Conservation (phyloP, 1,284 basidiomycete species). For the Cutaneotrichosporon arboriforme region DNA sequence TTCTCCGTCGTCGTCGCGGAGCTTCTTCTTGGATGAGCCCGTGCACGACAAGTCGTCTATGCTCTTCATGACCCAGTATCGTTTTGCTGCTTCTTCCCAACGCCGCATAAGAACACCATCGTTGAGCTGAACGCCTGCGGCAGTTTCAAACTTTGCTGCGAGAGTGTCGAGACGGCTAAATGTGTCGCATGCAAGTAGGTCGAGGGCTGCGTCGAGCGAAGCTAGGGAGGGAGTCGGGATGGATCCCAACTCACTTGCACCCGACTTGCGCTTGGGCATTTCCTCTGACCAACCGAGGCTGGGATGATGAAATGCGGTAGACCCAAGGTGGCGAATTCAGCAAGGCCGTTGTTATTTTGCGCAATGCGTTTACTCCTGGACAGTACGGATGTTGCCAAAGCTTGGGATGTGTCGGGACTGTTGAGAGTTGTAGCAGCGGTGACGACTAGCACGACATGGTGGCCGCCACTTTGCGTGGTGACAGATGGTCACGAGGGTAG, state of each 20-base stretch:
- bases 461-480: background rate
- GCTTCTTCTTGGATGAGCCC: conserved; percentile 1
- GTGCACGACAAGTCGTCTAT: conserved; percentile 39
- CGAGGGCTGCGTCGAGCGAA: conserved; percentile 42
- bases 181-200: conserved; percentile 40
- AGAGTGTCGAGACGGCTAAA: conserved; percentile 33
- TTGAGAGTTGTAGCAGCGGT: too few species aligned
- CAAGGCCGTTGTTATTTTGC: too few species aligned
- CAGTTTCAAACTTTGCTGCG: conserved; percentile 34
- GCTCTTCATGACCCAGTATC: conserved; percentile 43
- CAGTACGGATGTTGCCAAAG: too few species aligned
- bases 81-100: conserved; percentile 43
- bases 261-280: conserved; percentile 15
- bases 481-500: too few species aligned
- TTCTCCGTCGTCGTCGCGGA: background rate
- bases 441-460: background rate
- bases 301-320: too few species aligned
- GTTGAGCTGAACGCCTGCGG: conserved; percentile 36
- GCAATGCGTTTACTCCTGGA: too few species aligned
- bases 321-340: too few species aligned
- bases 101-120: conserved; percentile 32
- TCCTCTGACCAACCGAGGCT: too few species aligned
- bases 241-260: background rate
- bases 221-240: conserved; percentile 18
- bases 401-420: too few species aligned